Percentiles rank a stretch among this genome's conserved stretches.
Conservation (phyloP, 371 early-diverging fungal genomes). For the Umbelopsis sp. region DNA sequence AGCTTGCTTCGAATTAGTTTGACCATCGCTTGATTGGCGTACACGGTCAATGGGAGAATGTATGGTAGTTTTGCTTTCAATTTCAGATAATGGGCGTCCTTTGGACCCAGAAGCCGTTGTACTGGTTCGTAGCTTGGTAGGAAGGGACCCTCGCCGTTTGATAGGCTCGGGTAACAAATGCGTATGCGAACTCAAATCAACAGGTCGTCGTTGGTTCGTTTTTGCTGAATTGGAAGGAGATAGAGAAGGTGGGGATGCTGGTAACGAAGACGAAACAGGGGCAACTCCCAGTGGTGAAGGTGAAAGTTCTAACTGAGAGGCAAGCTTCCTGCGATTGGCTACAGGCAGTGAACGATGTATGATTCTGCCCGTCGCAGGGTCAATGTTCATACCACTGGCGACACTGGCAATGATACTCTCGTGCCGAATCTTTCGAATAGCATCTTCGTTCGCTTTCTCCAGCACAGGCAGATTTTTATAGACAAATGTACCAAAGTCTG, state of each 20-base stretch:
- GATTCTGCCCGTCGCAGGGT: conserved; percentile 6
- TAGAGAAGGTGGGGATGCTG: conserved; percentile 27
- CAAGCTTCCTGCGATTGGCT: conserved; percentile 26
- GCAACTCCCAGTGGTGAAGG: conserved; percentile 4
- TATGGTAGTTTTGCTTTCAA: not conserved
- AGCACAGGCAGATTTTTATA: conserved; percentile 89
- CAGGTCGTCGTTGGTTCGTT: conserved; percentile 4
- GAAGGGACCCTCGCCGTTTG: conserved; percentile 3
- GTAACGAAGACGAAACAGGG: conserved; percentile 23
- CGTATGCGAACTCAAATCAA: not conserved
- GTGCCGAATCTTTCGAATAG: conserved; percentile 70
- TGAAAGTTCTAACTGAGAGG: conserved; percentile 25
- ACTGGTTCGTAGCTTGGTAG: conserved; percentile 9
- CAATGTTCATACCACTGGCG: conserved; percentile 17
- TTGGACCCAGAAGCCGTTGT: not conserved
- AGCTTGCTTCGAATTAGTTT: not conserved
- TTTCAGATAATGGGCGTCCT: not conserved
- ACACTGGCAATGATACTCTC: conserved; percentile 39
- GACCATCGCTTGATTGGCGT: not conserved
- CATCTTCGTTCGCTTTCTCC: conserved; percentile 88
- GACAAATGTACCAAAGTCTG: conserved; percentile 91
- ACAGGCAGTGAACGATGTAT: conserved; percentile 25
- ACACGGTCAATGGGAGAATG: not conserved
- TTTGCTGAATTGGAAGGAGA: conserved; percentile 34
- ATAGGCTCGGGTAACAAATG: conserved; percentile 4